Percentiles rank a stretch among this genome's conserved stretches.
phyloP scores from a whole-genome alignment of 139 green algal genomes.

The Chlorella vulgaris region DNA sequence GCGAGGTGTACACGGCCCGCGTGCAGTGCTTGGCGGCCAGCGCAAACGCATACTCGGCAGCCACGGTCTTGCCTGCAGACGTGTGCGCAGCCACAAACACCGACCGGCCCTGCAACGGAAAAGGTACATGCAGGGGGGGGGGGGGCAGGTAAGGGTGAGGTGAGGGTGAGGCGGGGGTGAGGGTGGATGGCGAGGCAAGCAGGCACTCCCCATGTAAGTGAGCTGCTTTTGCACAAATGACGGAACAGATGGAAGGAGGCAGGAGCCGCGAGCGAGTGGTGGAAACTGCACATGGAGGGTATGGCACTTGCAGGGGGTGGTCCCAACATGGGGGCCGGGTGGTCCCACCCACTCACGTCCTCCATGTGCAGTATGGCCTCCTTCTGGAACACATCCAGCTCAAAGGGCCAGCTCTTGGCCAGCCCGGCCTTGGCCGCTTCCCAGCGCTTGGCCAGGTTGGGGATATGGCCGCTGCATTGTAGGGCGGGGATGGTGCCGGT shows the following conservation, averaged over 20 bases:
- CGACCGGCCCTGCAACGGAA: conserved; percentile 44
- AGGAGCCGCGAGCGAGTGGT: no score
- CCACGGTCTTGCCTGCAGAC: conserved; percentile 96
- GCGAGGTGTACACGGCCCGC: conserved; percentile 90
- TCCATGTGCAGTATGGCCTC: conserved; percentile 84
- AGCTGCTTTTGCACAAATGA: no score
- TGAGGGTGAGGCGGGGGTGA: neutral
- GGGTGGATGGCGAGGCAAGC: neutral
- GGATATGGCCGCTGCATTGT: conserved; percentile 21
- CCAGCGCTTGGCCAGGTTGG: conserved; percentile 43
- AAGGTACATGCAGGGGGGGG: neutral
- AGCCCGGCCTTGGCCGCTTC: conserved; percentile 29
- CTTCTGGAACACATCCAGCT: conserved; percentile 96
- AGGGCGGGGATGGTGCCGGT: neutral
- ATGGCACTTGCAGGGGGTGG: neutral
- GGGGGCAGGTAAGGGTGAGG: neutral
- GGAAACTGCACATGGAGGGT: no score
- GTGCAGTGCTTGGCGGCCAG: conserved; percentile 84
- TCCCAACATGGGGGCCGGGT: neutral
- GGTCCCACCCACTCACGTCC: conserved; percentile 47
- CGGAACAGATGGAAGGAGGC: neutral
- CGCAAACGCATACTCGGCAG: conserved; percentile 97
- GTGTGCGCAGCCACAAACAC: conserved; percentile 96
- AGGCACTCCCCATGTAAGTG: no score
- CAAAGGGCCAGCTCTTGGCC: conserved; percentile 50